phyloP scores from a whole-genome alignment of 805 yeast species.

The Cyberlindnera mississippiensis region DNA sequence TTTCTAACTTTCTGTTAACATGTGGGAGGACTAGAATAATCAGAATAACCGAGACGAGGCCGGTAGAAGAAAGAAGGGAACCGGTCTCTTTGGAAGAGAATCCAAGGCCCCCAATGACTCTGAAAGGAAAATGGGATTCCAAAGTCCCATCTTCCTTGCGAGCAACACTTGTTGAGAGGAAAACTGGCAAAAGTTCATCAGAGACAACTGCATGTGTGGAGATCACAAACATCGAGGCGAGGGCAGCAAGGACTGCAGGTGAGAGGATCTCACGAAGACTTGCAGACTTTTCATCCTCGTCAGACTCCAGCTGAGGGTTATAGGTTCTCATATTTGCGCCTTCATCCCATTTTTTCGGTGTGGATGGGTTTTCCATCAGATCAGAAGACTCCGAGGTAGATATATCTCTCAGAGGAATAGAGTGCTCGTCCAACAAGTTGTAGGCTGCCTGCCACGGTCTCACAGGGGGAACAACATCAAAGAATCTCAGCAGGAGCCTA shows the following conservation, averaged over 20 bases:
- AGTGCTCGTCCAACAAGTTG: slow-evolving; percentile 3
- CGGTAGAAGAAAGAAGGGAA: slow-evolving; percentile 44
- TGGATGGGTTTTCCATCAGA: not conserved
- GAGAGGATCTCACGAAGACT: slow-evolving; percentile 8
- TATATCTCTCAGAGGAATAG: not conserved
- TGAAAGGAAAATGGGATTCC: slow-evolving; percentile 43
- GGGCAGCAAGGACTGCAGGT: slow-evolving; percentile 8
- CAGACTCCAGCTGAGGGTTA: not conserved
- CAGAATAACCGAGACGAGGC: slow-evolving; percentile 43
- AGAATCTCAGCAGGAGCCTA: not conserved
- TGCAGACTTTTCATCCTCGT: slow-evolving; percentile 1
- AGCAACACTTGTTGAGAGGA: slow-evolving; percentile 5
- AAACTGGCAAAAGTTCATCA: slow-evolving; percentile 14
- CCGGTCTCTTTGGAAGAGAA: slow-evolving; percentile 46
- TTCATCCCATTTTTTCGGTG: not conserved
- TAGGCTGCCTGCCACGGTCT: slow-evolving; percentile 12
- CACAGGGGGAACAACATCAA: not conserved
- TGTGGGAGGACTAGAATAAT: slow-evolving; percentile 33
- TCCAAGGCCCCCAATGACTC: slow-evolving; percentile 50
- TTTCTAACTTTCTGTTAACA: slow-evolving; percentile 7
- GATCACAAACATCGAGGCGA: slow-evolving; percentile 9
- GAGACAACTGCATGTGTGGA: slow-evolving; percentile 9
- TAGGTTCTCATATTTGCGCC: not conserved
- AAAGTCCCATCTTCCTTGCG: slow-evolving; percentile 15
- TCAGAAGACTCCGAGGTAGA: slow-evolving; percentile 1